phyloP scores from a whole-genome alignment of 2,329 filamentous ascomycete species.

The Penicillium crustosum region DNA sequence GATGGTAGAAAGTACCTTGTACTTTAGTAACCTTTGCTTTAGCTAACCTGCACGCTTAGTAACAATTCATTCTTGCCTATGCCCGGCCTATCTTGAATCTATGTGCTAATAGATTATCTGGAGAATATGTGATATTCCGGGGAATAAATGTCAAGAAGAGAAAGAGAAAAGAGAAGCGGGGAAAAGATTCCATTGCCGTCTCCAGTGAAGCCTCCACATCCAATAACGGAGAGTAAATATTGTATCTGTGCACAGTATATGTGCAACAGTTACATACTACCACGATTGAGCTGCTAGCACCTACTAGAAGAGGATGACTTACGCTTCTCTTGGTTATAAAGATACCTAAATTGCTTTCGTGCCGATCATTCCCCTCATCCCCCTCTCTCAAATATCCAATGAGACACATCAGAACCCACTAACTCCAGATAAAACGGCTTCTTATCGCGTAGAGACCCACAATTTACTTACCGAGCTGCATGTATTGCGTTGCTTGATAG shows the following conservation, averaged over 20 bases:
- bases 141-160: neutral
- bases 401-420: neutral
- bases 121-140: neutral
- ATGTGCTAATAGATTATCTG: too few species aligned
- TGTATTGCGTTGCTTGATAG: neutral
- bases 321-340: neutral
- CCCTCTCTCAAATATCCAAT: neutral
- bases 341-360: neutral
- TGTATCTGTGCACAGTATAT: too few species aligned
- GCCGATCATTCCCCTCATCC: neutral
- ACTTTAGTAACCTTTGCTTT: too few species aligned
- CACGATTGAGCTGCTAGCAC: too few species aligned
- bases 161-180: neutral
- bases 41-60: too few species aligned
- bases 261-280: too few species aligned
- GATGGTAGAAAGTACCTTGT: neutral
- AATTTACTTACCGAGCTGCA: neutral
- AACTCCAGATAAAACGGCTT: neutral
- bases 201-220: too few species aligned
- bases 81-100: too few species aligned
- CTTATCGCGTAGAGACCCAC: neutral
- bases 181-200: too few species aligned
- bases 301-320: too few species aligned
- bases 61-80: too few species aligned
- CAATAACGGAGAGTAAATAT: too few species aligned